These are phyloP conservation scores for Incumbomyces lentus DNA, from an alignment of 2,329 filamentous ascomycete species.

Conservation along the genomic window DNA sequence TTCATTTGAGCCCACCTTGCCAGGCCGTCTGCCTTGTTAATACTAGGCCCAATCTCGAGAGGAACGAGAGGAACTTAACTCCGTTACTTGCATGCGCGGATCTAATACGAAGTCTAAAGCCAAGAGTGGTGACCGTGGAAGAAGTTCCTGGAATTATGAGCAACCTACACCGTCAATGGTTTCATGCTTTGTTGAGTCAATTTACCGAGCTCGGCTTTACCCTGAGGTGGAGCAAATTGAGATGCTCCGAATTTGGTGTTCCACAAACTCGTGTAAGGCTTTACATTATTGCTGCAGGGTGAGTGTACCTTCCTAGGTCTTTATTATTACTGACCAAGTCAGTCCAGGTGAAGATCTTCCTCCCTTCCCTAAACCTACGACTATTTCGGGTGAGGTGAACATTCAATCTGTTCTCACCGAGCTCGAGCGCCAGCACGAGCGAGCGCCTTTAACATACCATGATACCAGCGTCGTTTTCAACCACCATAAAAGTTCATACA, in stretches of 20 bases:
- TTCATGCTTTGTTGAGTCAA: conserved; percentile 51
- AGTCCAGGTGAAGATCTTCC: conserved; percentile 65
- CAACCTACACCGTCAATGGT: conserved; percentile 44
- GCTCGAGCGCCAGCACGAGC: conserved; percentile 31
- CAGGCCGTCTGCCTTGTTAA: conserved; percentile 66
- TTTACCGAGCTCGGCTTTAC: conserved; percentile 59
- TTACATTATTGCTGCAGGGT: conserved; percentile 45
- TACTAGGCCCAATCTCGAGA: conserved; percentile 42
- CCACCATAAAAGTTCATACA: conserved; percentile 36
- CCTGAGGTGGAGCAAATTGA: conserved; percentile 55
- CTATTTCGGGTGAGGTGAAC: conserved; percentile 31
- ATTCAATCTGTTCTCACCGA: conserved; percentile 33
- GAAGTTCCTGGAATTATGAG: conserved; percentile 61
- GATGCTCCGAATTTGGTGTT: conserved; percentile 40
- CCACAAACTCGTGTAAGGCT: conserved; percentile 40
- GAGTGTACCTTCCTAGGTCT: too few relatives aligned
- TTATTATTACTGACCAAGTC: too few relatives aligned
- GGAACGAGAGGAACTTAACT: conserved; percentile 59
- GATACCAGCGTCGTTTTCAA: too few relatives aligned
- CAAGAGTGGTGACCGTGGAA: conserved; percentile 65
- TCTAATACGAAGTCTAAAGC: conserved; percentile 48
- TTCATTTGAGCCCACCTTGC: conserved; percentile 69
- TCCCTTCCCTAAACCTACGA: conserved; percentile 52
- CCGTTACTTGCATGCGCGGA: conserved; percentile 38
- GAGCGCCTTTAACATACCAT: conserved; percentile 23